phyloP scores from a whole-genome alignment of 2,329 filamentous ascomycete genomes.

The Cladosporium sp. region DNA sequence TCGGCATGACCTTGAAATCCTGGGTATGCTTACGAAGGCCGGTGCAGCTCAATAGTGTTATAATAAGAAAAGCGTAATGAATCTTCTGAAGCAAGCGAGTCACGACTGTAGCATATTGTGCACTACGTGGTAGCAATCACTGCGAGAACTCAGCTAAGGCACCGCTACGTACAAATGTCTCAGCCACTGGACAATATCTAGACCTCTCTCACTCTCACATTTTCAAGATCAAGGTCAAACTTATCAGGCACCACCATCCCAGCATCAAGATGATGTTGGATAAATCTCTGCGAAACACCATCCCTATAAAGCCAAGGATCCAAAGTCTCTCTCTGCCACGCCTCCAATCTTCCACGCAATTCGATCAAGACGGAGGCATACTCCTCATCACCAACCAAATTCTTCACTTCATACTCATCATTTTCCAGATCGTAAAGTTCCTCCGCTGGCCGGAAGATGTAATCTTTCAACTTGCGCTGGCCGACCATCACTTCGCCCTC shows the following conservation, averaged over 20 bases:
- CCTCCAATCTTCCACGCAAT: conserved; percentile 32
- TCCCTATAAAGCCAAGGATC: conserved; percentile 34
- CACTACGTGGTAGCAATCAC: too few relatives aligned
- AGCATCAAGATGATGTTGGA: conserved; percentile 17
- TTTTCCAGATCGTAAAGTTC: conserved; percentile 45
- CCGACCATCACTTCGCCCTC: conserved; percentile 35
- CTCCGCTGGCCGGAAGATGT: conserved; percentile 43
- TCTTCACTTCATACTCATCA: conserved; percentile 45
- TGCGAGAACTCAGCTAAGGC: too few relatives aligned
- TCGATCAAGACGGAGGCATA: conserved; percentile 30
- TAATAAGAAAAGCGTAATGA: too few relatives aligned
- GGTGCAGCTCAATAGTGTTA: too few relatives aligned
- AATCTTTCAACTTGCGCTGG: conserved; percentile 37
- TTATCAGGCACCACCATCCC: conserved; percentile 23
- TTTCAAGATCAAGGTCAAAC: conserved; percentile 22
- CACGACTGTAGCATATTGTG: too few relatives aligned
- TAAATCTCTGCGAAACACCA: conserved; percentile 18
- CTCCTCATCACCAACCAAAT: conserved; percentile 36
- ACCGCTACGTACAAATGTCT: too few relatives aligned
- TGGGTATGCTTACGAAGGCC: neutral
- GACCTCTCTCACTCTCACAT: conserved; percentile 12
- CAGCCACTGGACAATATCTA: neutral
- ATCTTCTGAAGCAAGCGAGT: too few relatives aligned
- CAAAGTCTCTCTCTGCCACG: conserved; percentile 33
- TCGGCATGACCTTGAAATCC: conserved; percentile 31